These are phyloP conservation scores for Hypoxylon sp. DNA, from an alignment of 2,329 filamentous ascomycete species.

Conservation along the genomic window DNA sequence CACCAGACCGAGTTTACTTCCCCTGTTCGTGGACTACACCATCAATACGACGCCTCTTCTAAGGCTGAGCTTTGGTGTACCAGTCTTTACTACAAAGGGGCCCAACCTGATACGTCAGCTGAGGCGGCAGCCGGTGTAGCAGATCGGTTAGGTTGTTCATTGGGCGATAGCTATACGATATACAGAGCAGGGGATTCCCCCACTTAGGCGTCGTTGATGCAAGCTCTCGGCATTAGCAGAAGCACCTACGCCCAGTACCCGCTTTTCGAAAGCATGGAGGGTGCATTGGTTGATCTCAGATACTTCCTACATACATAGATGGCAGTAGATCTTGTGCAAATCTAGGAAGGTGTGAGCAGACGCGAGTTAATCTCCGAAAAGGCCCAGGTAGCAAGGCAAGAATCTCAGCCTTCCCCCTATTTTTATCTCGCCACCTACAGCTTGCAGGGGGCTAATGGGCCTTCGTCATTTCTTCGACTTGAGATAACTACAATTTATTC, in stretches of 20 bases:
- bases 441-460: neutral
- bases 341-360: constrained; percentile 9
- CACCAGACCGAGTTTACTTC: constrained; percentile 2
- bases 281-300: constrained; percentile 11
- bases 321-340: constrained; percentile 16
- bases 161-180: constrained; percentile 21
- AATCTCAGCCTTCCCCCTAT: neutral
- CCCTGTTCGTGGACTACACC: constrained; percentile 5
- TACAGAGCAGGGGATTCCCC: constrained; percentile 15
- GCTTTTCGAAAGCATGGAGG: constrained; percentile 6
- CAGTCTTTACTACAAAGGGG: constrained; percentile 9
- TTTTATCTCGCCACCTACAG: neutral
- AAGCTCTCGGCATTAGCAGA: constrained; percentile 22
- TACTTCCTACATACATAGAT: constrained; percentile 18
- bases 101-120: neutral
- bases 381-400: neutral
- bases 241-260: constrained; percentile 10
- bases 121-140: constrained; percentile 16
- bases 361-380: constrained; percentile 7
- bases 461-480: constrained; percentile 1
- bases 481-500: constrained; percentile 5
- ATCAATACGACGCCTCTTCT: constrained; percentile 20
- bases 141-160: constrained; percentile 27
- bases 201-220: constrained; percentile 16
- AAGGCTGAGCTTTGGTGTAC: constrained; percentile 21